phyloP scores from a whole-genome alignment of 139 green algal species.

The Chlorella sp. region DNA sequence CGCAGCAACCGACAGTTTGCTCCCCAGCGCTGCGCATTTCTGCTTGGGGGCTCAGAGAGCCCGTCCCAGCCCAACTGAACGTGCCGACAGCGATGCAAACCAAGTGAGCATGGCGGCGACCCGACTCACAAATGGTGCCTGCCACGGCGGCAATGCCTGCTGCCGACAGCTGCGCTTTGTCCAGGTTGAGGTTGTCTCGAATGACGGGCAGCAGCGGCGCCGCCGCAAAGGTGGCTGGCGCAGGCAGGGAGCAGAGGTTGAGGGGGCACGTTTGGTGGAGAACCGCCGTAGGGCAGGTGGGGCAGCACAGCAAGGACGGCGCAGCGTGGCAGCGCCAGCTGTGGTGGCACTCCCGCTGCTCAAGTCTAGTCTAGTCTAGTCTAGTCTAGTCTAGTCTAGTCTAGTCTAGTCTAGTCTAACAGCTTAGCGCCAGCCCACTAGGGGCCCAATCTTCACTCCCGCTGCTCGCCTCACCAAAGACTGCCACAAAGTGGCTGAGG shows the following conservation, averaged over 20 bases:
- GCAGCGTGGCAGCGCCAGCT: background rate
- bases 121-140: constrained; percentile 37
- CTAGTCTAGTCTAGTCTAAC: background rate
- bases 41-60: too few relatives aligned
- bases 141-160: constrained; percentile 48
- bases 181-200: constrained; percentile 77
- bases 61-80: too few relatives aligned
- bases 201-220: constrained; percentile 84
- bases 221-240: constrained; percentile 82
- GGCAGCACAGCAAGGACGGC: background rate
- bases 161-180: constrained; percentile 56
- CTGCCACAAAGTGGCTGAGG: constrained; percentile 87
- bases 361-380: background rate
- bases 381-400: background rate
- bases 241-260: background rate
- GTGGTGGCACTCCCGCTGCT: too few relatives aligned
- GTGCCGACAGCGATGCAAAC: background rate
- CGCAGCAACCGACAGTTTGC: background rate
- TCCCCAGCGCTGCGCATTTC: background rate
- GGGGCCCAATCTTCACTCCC: background rate
- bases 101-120: background rate
- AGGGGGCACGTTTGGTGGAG: background rate
- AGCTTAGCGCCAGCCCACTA: too few relatives aligned
- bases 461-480: constrained; percentile 58
- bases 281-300: background rate